Conservation (phyloP, 352 stramenopile genomes). For the Plasmopara viticola region DNA sequence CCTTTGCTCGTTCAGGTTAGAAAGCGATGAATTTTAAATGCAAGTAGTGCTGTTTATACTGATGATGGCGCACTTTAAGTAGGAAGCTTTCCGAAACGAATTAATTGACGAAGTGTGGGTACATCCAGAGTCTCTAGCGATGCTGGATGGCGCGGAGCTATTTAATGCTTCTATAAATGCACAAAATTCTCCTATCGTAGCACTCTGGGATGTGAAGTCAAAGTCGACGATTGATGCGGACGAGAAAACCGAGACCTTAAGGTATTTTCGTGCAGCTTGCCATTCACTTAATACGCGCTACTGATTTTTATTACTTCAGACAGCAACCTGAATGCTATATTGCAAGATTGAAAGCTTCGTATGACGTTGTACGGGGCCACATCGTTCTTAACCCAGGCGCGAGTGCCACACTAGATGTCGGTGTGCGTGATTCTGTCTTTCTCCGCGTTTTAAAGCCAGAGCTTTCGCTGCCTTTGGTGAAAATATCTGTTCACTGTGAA, state of each 20-base stretch:
- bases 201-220: conserved; percentile 25
- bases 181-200: conserved; percentile 35
- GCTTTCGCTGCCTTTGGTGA: conserved; percentile 25
- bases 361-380: conserved; percentile 25
- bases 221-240: conserved; percentile 11
- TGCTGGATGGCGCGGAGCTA: conserved; percentile 51
- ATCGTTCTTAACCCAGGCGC: conserved; percentile 33
- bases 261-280: conserved; percentile 3
- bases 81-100: conserved; percentile 17
- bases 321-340: conserved; percentile 22
- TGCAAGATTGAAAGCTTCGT: conserved; percentile 35
- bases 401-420: conserved; percentile 13
- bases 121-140: conserved; percentile 49
- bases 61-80: too few relatives aligned
- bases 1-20: conserved; percentile 43
- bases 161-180: conserved; percentile 19
- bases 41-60: too few relatives aligned
- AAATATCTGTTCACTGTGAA: conserved; percentile 20
- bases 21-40: too few relatives aligned
- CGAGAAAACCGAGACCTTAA: conserved; percentile 7
- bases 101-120: conserved; percentile 59
- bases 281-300: conserved; percentile 1
- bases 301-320: conserved; percentile 6
- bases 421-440: conserved; percentile 19
- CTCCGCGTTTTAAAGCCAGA: conserved; percentile 53